Evolutionary conservation across 1,139 yeast species (phyloP).

Genomic region (Debaryomyces nepalensis): DNA sequence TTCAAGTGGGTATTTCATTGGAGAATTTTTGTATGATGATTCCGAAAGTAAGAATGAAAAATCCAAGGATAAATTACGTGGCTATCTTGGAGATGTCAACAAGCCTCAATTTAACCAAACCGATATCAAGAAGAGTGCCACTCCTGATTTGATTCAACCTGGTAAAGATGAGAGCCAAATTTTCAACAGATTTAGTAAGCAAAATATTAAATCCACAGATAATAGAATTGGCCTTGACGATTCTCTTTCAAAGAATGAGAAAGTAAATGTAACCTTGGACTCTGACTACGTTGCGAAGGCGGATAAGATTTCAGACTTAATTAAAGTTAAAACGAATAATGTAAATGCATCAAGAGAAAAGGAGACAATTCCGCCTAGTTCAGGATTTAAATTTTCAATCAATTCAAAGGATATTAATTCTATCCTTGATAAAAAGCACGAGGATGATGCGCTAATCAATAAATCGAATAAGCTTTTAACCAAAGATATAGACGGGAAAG

Average conservation of each 20-base stretch:
- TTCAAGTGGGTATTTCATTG: constrained; percentile 34
- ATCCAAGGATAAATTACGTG: constrained; percentile 26
- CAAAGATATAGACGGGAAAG: constrained; percentile 3
- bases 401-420: constrained; percentile 31
- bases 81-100: constrained; percentile 38
- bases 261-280: constrained; percentile 30
- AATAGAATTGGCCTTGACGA: constrained; percentile 27
- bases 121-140: neutral
- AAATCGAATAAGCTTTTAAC: constrained; percentile 6
- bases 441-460: constrained; percentile 19
- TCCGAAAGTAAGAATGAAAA: constrained; percentile 19
- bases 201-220: constrained; percentile 20
- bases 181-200: constrained; percentile 19
- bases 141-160: constrained; percentile 11
- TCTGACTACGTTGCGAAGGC: constrained; percentile 31
- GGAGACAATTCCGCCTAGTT: constrained; percentile 34
- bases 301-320: constrained; percentile 26
- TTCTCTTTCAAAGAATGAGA: constrained; percentile 23
- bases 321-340: constrained; percentile 11
- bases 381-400: constrained; percentile 43
- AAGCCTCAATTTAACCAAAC: constrained; percentile 31
- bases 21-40: constrained; percentile 45
- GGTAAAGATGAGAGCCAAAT: constrained; percentile 24
- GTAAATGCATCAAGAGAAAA: constrained; percentile 15
- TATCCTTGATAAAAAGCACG: constrained; percentile 27